A percentile compares a stretch with the other conserved stretches of the same genome.
Evolutionary conservation across 1,284 basidiomycete genomes (phyloP).

Genomic region (Earliella scabrosa): DNA sequence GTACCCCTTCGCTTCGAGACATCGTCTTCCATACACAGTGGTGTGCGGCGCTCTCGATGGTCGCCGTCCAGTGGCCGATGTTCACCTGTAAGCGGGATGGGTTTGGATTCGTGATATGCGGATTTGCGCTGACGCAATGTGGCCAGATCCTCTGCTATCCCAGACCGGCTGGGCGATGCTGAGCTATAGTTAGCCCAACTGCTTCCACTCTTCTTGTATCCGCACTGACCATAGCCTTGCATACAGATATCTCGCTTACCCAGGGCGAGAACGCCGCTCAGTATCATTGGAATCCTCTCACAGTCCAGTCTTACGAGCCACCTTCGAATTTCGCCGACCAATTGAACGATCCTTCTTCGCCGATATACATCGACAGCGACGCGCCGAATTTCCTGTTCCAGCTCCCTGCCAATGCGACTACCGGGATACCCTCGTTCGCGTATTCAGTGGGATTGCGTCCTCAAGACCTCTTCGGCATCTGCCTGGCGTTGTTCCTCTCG

Average conservation of each 20-base stretch:
- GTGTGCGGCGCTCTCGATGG: conserved; percentile 86
- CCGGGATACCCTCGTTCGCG: conserved; percentile 82
- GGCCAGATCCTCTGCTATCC: conserved; percentile 80
- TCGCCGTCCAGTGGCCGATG: conserved; percentile 92
- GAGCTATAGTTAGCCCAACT: conserved; percentile 72
- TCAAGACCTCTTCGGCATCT: conserved; percentile 85
- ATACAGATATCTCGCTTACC: conserved; percentile 75
- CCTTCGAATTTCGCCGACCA: conserved; percentile 73
- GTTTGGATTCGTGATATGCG: conserved; percentile 2
- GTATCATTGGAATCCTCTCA: conserved; percentile 70
- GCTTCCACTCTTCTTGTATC: conserved; percentile 9
- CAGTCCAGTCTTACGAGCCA: conserved; percentile 62
- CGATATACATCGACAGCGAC: conserved; percentile 76
- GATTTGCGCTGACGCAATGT: conserved; percentile 2
- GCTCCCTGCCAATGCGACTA: conserved; percentile 61
- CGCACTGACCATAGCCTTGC: conserved; percentile 1
- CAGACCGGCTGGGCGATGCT: conserved; percentile 90
- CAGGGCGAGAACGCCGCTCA: conserved; percentile 45
- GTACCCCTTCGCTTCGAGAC: conserved; percentile 92
- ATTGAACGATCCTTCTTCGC: conserved; percentile 69
- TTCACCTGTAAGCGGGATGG: conserved; percentile 78
- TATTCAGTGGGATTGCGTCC: conserved; percentile 81
- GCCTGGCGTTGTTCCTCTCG: conserved; percentile 81
- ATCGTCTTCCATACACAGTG: conserved; percentile 93
- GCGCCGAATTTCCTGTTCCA: conserved; percentile 76